A percentile compares a stretch with the other conserved stretches of the same genome.
Evolutionary conservation across 345 rosid genomes (phyloP).

Genomic region (Sonneratia alba): DNA sequence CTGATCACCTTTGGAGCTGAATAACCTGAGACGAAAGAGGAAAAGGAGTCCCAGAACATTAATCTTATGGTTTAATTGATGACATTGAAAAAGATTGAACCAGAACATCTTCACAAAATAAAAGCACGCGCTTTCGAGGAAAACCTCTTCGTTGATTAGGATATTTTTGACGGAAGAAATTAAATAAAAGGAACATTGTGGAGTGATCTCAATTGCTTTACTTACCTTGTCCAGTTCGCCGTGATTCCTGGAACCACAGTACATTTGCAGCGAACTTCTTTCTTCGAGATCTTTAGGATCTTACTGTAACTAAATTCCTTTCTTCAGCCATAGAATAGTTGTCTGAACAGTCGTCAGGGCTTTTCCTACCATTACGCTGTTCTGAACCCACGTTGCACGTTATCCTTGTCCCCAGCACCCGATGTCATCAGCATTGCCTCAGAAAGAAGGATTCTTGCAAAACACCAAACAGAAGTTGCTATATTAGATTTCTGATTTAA

Average conservation of each 20-base stretch:
- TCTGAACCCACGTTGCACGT: constrained; percentile 22
- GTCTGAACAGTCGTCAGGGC: constrained; percentile 25
- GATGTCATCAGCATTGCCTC: constrained; percentile 25
- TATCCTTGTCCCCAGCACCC: constrained; percentile 20
- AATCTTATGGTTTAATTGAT: neutral
- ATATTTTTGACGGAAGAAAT: too few species aligned
- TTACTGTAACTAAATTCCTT: constrained; percentile 31
- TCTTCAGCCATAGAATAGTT: too few species aligned
- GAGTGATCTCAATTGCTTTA: neutral
- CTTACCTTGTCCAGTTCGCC: constrained; percentile 40
- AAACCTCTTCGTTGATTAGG: too few species aligned
- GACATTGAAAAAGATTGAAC: too few species aligned
- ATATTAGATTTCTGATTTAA: neutral
- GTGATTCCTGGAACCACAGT: constrained; percentile 35
- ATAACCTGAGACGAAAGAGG: constrained; percentile 20
- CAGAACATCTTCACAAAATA: too few species aligned
- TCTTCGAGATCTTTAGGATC: constrained; percentile 35
- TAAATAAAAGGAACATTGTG: neutral
- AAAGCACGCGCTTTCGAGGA: too few species aligned
- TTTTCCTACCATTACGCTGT: constrained; percentile 28
- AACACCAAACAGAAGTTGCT: neutral
- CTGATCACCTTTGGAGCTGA: constrained; percentile 41
- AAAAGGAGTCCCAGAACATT: neutral
- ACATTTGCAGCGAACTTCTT: constrained; percentile 34
- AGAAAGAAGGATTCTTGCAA: constrained; percentile 5